A percentile compares a stretch with the other conserved stretches of the same genome.
Evolutionary conservation across 1,284 basidiomycete species (phyloP).

Genomic region (Sporisorium reilianum): DNA sequence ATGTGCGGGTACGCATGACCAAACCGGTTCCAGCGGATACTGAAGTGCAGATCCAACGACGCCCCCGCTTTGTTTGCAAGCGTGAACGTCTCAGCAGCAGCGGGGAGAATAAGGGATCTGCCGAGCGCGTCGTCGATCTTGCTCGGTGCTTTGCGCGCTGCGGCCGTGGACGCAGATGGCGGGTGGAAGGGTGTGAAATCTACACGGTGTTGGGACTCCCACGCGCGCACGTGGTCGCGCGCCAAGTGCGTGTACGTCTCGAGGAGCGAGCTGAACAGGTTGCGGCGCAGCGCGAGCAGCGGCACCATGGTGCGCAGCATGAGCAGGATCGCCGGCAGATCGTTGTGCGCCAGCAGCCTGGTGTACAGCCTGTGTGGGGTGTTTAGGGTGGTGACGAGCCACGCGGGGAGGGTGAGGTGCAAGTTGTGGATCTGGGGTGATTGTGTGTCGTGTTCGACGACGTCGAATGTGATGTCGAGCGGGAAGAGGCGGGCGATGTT

Average conservation of each 20-base stretch:
- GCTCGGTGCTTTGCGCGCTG: neutral
- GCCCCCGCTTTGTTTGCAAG: constrained; percentile 16
- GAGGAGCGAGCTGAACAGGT: constrained; percentile 28
- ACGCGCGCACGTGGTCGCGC: constrained; percentile 15
- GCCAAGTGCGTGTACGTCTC: constrained; percentile 31
- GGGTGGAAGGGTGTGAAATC: constrained; percentile 34
- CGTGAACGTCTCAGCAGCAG: neutral
- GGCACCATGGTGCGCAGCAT: constrained; percentile 42
- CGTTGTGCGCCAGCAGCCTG: constrained; percentile 10
- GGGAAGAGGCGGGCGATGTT: constrained; percentile 20
- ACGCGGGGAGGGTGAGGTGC: constrained; percentile 14
- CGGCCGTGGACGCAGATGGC: neutral
- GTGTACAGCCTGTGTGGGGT: neutral
- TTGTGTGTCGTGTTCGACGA: constrained; percentile 11
- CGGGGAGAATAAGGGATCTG: constrained; percentile 15
- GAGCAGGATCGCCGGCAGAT: constrained; percentile 33
- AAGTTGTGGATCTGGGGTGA: constrained; percentile 21
- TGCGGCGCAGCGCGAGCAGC: constrained; percentile 22
- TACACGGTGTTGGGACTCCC: neutral
- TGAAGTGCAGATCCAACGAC: constrained; percentile 12
- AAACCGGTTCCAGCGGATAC: constrained; percentile 30
- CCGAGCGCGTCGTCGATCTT: constrained; percentile 15
- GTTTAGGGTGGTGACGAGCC: constrained; percentile 15
- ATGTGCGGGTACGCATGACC: constrained; percentile 28
- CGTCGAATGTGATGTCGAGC: constrained; percentile 20